Evolutionary conservation across 106 monocot species (phyloP).

Genomic region (Dendrobium nobile): DNA sequence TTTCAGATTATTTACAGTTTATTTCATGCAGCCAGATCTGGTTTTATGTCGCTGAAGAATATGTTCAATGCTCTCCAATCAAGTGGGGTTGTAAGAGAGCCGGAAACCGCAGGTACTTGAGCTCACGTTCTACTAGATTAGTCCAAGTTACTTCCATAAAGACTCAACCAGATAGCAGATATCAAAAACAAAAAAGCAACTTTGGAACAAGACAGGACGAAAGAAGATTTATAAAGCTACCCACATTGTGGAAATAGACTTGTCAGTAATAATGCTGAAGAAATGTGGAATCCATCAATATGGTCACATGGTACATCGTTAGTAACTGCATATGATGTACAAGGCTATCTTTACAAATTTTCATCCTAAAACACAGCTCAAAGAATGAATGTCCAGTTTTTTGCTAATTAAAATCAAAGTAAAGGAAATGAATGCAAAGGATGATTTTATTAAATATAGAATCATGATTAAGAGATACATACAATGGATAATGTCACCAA

Average conservation of each 20-base stretch:
- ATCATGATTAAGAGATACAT: background rate
- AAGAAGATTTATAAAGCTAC: background rate
- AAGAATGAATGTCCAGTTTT: background rate
- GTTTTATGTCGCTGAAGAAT: background rate
- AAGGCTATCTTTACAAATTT: background rate
- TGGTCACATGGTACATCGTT: background rate
- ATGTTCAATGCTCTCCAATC: background rate
- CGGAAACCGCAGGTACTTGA: background rate
- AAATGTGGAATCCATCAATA: no score
- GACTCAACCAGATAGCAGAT: background rate
- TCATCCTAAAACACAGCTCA: background rate
- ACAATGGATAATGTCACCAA: slow-evolving; percentile 18
- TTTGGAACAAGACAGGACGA: background rate
- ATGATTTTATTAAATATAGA: background rate
- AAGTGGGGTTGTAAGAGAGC: background rate
- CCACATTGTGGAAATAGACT: background rate
- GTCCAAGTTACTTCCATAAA: background rate
- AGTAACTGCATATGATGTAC: background rate
- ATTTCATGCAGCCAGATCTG: background rate
- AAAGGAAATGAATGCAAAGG: background rate
- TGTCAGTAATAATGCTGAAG: no score
- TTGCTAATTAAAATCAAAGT: background rate
- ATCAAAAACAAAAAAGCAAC: background rate
- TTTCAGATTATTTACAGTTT: background rate
- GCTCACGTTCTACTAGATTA: no score